Evolutionary conservation across 2,329 filamentous ascomycete species (phyloP), one percentile per base, ranked within the genome.

Genomic region (Talaromyces sp.): DNA sequence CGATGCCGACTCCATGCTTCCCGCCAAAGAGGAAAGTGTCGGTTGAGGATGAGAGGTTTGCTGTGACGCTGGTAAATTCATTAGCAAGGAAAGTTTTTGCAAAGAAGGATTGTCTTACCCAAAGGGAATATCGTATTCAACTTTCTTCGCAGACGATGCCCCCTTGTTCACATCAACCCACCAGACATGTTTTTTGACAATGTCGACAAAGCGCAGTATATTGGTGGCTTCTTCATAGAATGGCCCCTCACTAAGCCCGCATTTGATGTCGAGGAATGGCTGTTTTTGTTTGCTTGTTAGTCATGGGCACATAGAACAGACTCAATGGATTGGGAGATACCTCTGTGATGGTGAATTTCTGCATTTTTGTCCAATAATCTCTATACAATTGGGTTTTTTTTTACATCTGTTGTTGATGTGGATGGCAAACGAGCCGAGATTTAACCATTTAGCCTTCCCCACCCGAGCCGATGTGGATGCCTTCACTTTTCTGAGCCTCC

Each of bases 11-110:
- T 57, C 89, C 89, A 68, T 85, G 82, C 76, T 95, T 94, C 69
- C 87, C 83, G 48, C 86, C 90, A 63, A 91, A 81, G 57, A 89
- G 76, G 70, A 94, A 86, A 66, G 84, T 82, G 33, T 87, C 75
- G 35, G 66, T 84, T 62, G 85, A 82, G 63, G 80, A 81, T 62
- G 83, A 80, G 55, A 95, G 89, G 72, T 95, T 86, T 46, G 87
- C 87, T 22, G 91, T 95, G 35, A 88, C 85, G 9, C 79, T 61
- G n/a, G 15, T 22, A 36, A 31, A 11, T 5, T 28, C 13, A 13
- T 52, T 3, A 52, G 33, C 35, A 52, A 13, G n/a, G 10, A 39
- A 13, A 22, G 48, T 7, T 21, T n/a, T n/a, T 17, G 6, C 7
- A 41, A 13, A n/a, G 22, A n/a, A 36, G 2, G 2, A 17, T 13